Evolutionary conservation across 345 rosid species (phyloP).

Genomic region (Ceriops decandra): DNA sequence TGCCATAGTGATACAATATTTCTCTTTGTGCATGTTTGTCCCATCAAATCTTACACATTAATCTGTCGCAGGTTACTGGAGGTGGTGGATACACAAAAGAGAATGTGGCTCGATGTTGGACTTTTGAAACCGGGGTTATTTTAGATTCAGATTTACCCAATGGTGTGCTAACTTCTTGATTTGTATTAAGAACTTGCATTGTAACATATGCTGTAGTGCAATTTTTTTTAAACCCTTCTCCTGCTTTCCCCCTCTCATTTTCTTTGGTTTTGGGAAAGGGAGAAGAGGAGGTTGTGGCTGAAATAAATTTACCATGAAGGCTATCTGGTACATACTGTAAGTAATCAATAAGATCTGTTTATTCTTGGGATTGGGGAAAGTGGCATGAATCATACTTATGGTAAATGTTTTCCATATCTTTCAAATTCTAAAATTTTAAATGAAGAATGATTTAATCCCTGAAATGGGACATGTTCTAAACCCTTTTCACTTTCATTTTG

Average conservation of each 20-base stretch:
- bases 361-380: too few species aligned
- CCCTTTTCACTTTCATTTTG: too few species aligned
- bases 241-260: too few species aligned
- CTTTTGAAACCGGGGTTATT: constrained; percentile 90
- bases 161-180: constrained; percentile 37
- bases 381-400: not conserved
- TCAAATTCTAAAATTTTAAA: not conserved
- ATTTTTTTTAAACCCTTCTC: too few species aligned
- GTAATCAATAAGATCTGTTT: not conserved
- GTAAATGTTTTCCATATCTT: not conserved
- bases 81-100: constrained; percentile 99
- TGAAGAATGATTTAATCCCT: too few species aligned
- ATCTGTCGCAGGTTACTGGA: constrained; percentile 73
- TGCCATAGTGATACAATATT: constrained; percentile 11
- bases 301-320: too few species aligned
- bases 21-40: not conserved
- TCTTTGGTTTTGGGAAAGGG: too few species aligned
- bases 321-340: too few species aligned
- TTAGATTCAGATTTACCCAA: constrained; percentile 88
- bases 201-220: too few species aligned
- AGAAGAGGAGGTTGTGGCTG: too few species aligned
- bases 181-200: not conserved
- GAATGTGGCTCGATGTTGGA: constrained; percentile 99
- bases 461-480: too few species aligned
- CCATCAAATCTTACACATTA: not conserved